Evolutionary conservation across 495 filamentous ascomycete species (phyloP).

Genomic region (Cairneyella variabilis): DNA sequence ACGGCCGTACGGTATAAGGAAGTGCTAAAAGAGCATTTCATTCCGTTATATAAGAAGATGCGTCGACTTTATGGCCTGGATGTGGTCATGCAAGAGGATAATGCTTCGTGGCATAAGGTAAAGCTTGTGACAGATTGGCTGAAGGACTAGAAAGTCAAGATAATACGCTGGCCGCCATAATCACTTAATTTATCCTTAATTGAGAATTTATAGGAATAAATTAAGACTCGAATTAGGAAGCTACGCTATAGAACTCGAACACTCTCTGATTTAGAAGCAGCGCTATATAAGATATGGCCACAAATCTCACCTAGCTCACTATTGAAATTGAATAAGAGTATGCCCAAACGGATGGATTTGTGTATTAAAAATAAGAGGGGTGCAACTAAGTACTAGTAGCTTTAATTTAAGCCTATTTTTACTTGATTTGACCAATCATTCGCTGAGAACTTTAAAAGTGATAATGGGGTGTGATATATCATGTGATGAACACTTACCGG

Average conservation of each 20-base stretch:
- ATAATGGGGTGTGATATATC: too few relatives aligned
- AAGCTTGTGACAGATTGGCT: conserved; percentile 1
- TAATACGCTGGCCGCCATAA: conserved; percentile 4
- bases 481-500: neutral
- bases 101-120: conserved; percentile 10
- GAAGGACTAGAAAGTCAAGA: neutral
- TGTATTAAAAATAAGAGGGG: conserved; percentile 1
- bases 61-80: neutral
- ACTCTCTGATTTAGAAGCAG: conserved; percentile 1
- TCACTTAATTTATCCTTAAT: conserved; percentile 15
- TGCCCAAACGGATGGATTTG: neutral
- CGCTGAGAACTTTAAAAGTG: too few relatives aligned
- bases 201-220: conserved; percentile 14
- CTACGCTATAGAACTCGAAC: neutral
- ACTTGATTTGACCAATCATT: neutral
- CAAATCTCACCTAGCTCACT: neutral
- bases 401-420: neutral
- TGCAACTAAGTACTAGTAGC: conserved; percentile 7
- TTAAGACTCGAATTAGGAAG: conserved; percentile 3
- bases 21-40: conserved; percentile 2
- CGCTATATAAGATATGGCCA: conserved; percentile 2
- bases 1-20: conserved; percentile 6
- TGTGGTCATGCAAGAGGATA: conserved; percentile 10
- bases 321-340: neutral
- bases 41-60: conserved; percentile 11